These are phyloP conservation scores for Lasiodiplodia citricola DNA, from an alignment of 2,329 filamentous ascomycete genomes.

Conservation along the genomic window DNA sequence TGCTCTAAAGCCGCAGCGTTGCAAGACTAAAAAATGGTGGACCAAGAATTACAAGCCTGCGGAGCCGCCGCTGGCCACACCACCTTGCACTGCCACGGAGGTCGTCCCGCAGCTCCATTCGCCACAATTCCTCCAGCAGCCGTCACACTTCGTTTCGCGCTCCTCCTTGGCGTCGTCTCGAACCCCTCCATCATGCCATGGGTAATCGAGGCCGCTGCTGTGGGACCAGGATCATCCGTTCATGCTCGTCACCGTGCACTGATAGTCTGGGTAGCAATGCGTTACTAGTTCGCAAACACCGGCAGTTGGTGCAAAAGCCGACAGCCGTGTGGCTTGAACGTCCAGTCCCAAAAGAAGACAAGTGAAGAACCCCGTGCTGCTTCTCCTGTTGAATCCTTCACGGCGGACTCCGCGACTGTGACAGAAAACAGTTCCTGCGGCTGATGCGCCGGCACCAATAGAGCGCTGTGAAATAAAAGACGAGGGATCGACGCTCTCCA, in stretches of 20 bases:
- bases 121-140: background rate
- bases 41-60: background rate
- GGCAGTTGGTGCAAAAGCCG: background rate
- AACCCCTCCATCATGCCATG: background rate
- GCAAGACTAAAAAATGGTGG: background rate
- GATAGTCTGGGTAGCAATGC: background rate
- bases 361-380: background rate
- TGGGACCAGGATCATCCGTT: background rate
- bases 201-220: too few species aligned
- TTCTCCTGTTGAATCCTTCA: background rate
- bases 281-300: background rate
- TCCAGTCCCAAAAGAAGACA: background rate
- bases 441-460: background rate
- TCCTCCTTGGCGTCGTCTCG: background rate
- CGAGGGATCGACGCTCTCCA: background rate
- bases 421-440: background rate
- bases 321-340: background rate
- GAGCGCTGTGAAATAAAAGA: background rate
- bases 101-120: background rate
- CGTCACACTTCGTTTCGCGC: background rate
- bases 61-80: background rate
- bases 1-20: background rate
- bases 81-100: background rate
- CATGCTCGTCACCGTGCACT: background rate
- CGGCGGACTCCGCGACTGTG: too few species aligned